These are phyloP conservation scores for Hibiscus syriacus DNA, from an alignment of 345 rosid genomes.

Conservation along the genomic window DNA sequence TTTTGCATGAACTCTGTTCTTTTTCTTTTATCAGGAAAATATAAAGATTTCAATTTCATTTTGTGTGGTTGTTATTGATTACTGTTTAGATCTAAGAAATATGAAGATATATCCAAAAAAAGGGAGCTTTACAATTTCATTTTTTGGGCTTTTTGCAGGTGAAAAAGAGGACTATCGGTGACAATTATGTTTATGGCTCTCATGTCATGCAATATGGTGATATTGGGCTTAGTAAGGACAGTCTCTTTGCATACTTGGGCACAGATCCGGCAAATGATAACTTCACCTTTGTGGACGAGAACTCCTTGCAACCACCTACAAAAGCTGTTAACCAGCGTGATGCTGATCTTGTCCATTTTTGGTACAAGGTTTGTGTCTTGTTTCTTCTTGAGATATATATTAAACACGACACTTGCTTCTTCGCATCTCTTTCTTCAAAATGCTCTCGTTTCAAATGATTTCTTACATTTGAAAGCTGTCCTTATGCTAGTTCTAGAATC, in stretches of 20 bases:
- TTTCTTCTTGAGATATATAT: not conserved
- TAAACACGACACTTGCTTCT: too few relatives aligned
- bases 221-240: conserved; percentile 42
- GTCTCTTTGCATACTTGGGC: conserved; percentile 68
- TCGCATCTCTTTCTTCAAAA: not conserved
- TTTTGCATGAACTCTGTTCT: not conserved
- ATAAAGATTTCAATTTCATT: not conserved
- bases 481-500: not conserved
- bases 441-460: not conserved
- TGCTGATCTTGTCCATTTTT: conserved; percentile 94
- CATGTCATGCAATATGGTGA: conserved; percentile 99
- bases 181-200: conserved; percentile 53
- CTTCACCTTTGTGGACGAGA: conserved; percentile 59
- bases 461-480: not conserved
- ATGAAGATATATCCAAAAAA: not conserved
- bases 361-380: conserved; percentile 67
- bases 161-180: conserved; percentile 61
- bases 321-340: conserved; percentile 92
- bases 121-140: not conserved
- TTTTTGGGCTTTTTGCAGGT: conserved; percentile 46
- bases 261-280: conserved; percentile 95
- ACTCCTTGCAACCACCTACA: conserved; percentile 50
- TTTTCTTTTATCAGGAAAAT: not conserved
- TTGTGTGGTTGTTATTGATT: not conserved
- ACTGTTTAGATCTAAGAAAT: conserved; percentile 1